phyloP scores from a whole-genome alignment of 1,139 yeast genomes.

The Kodamaea suecica region DNA sequence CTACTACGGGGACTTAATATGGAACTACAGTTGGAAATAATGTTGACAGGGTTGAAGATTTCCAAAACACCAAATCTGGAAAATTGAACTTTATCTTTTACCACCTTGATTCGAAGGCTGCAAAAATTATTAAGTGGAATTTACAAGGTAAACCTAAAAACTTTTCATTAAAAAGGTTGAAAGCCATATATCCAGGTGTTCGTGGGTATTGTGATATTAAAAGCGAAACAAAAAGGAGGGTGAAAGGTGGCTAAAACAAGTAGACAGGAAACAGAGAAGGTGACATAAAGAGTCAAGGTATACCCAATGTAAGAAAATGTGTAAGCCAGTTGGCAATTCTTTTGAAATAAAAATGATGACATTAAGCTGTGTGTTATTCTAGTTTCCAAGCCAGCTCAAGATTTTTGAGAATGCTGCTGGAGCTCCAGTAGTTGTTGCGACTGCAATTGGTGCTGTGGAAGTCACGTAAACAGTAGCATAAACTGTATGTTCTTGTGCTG shows the following conservation, averaged over 20 bases:
- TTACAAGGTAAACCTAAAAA: too few relatives aligned
- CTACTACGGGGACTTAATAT: conserved; percentile 39
- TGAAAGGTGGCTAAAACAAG: too few relatives aligned
- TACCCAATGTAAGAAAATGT: too few relatives aligned
- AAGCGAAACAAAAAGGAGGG: too few relatives aligned
- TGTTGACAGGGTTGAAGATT: background rate
- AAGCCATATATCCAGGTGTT: too few relatives aligned
- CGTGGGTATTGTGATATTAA: too few relatives aligned
- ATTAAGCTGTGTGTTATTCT: background rate
- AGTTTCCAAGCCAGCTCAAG: conserved; percentile 7
- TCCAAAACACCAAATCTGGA: background rate
- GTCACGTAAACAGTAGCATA: conserved; percentile 10
- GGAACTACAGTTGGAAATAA: conserved; percentile 24
- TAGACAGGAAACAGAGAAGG: too few relatives aligned
- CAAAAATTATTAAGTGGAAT: background rate
- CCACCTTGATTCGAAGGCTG: background rate
- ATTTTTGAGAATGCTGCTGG: conserved; percentile 8
- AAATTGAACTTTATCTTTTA: background rate
- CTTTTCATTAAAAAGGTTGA: too few relatives aligned
- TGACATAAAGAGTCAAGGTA: too few relatives aligned
- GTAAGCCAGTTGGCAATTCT: too few relatives aligned
- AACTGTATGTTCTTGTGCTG: conserved; percentile 12
- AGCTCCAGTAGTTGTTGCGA: conserved; percentile 5
- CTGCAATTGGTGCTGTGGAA: conserved; percentile 2
- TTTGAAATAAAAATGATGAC: too few relatives aligned